phyloP scores from a whole-genome alignment of 192 early-diverging fungal genomes.

The Backusella circina region DNA sequence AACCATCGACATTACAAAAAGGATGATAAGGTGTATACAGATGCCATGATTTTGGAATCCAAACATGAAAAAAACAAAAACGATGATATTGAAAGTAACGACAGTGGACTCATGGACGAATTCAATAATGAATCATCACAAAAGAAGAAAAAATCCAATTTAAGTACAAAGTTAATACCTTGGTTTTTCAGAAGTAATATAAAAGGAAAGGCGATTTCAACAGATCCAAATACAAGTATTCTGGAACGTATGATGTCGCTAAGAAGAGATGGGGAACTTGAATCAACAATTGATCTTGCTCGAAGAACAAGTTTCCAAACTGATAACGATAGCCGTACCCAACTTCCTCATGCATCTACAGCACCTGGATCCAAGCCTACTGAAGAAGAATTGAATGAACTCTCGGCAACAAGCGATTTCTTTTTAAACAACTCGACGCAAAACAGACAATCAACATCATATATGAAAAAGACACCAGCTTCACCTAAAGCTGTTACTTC shows the following conservation, averaged over 20 bases:
- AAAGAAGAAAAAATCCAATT: not conserved
- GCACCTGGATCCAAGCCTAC: not conserved
- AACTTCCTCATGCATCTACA: not conserved
- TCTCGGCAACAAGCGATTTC: not conserved
- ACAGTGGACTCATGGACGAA: not conserved
- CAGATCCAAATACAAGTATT: not conserved
- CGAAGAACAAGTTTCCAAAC: not conserved
- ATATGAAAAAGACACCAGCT: not conserved
- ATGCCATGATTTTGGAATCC: not conserved
- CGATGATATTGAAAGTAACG: not conserved
- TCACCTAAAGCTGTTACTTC: not conserved
- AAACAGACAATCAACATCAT: not conserved
- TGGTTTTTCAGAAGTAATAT: slow-evolving; percentile 10
- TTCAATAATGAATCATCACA: not conserved
- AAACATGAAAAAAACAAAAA: not conserved
- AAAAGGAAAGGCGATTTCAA: not conserved
- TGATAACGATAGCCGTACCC: not conserved
- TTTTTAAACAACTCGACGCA: not conserved
- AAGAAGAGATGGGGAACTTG: not conserved
- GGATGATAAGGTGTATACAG: not conserved
- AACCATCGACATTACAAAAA: not conserved
- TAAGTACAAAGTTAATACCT: not conserved
- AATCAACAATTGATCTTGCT: not conserved
- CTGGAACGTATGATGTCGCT: not conserved
- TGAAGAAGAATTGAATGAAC: not conserved